Evolutionary conservation across 129 eudicot species (phyloP).

Genomic region (Logfia minima): DNA sequence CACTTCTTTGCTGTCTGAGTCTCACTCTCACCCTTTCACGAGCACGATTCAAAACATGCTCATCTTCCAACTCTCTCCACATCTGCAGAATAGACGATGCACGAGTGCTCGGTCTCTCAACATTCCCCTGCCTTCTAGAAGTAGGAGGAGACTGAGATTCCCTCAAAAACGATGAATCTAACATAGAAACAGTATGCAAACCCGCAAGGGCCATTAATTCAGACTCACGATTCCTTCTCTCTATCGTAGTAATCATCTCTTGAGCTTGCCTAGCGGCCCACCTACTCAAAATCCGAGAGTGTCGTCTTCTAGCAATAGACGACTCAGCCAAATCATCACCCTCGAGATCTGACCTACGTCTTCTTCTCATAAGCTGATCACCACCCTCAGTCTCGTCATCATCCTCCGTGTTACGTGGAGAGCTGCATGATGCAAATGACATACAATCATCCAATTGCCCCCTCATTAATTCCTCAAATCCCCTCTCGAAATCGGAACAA

Average conservation of each 20-base stretch:
- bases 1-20: slow-evolving; percentile 71
- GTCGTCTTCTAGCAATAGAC: slow-evolving; percentile 92
- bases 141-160: slow-evolving; percentile 87
- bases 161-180: slow-evolving; percentile 82
- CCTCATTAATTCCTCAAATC: slow-evolving; percentile 86
- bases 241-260: slow-evolving; percentile 95
- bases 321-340: slow-evolving; percentile 97
- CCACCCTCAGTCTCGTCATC: slow-evolving; percentile 73
- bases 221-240: slow-evolving; percentile 89
- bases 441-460: slow-evolving; percentile 92
- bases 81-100: slow-evolving; percentile 91
- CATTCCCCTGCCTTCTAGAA: slow-evolving; percentile 77
- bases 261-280: slow-evolving; percentile 98
- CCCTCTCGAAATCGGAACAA: slow-evolving; percentile 64
- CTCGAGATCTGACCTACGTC: slow-evolving; percentile 95
- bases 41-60: slow-evolving; percentile 66
- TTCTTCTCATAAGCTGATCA: slow-evolving; percentile 82
- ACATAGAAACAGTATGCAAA: slow-evolving; percentile 90
- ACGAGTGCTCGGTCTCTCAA: slow-evolving; percentile 73
- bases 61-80: slow-evolving; percentile 99
- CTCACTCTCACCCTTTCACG: slow-evolving; percentile 88
- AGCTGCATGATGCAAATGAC: slow-evolving; percentile 88
- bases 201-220: slow-evolving; percentile 98
- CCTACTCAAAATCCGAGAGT: slow-evolving; percentile 75
- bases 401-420: slow-evolving; percentile 68